Percentiles rank a stretch among this genome's conserved stretches.
phyloP scores from a whole-genome alignment of 108 stramenopile species.

The Skeletonema menzelii region DNA sequence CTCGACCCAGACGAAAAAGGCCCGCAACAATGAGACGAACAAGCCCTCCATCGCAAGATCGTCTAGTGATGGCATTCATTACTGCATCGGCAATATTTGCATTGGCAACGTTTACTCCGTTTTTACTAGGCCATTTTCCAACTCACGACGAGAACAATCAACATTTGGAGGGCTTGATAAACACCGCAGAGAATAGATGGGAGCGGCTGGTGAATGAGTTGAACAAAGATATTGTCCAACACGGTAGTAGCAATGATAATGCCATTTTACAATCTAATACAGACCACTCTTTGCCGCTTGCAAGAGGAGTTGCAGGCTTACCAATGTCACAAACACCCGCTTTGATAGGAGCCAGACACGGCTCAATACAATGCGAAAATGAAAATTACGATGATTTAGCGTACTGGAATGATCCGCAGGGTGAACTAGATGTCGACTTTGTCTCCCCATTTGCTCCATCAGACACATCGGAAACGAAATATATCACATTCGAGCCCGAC shows the following conservation, averaged over 20 bases:
- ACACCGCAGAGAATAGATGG: neutral
- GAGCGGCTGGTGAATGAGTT: constrained; percentile 1
- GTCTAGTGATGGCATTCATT: constrained; percentile 26
- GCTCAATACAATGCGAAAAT: constrained; percentile 53
- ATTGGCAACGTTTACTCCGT: constrained; percentile 25
- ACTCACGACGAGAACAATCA: neutral
- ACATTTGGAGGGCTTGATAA: neutral
- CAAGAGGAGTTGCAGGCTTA: constrained; percentile 61
- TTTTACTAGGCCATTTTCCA: constrained; percentile 30
- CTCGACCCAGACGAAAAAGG: neutral
- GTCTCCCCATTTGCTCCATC: constrained; percentile 55
- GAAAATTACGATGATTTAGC: constrained; percentile 56
- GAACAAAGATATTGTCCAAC: neutral
- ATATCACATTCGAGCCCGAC: constrained; percentile 78
- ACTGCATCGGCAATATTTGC: constrained; percentile 29
- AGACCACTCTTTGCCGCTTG: constrained; percentile 24
- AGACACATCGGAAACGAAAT: constrained; percentile 12
- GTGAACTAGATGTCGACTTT: constrained; percentile 52
- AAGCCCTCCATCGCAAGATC: constrained; percentile 38
- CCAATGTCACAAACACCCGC: constrained; percentile 73
- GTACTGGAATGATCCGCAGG: constrained; percentile 85
- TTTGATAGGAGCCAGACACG: constrained; percentile 60
- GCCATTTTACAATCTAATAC: neutral
- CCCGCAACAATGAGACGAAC: constrained; percentile 5
- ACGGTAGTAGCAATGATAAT: neutral